Base-by-base conservation (phyloP, 2,329 filamentous ascomycete species). In the Microcyclosporella mali region DNA sequence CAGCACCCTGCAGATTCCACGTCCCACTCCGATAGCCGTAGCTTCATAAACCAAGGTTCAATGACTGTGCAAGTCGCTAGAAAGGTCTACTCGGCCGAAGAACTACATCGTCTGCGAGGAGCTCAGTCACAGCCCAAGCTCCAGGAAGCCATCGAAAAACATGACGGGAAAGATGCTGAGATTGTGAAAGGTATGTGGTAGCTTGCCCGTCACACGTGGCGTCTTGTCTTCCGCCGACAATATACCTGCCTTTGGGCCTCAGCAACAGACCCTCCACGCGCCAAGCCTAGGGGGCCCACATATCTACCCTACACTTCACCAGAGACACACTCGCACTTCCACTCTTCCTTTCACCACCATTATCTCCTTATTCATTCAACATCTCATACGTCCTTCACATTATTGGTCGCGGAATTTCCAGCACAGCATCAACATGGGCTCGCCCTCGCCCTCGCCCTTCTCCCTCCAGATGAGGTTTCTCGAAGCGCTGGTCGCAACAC, bases 61-160 rank as follows among this genome's bases (percentile, higher is more conserved):
- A n/a, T n/a, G n/a, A n/a, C n/a, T n/a, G n/a, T n/a, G n/a, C 56
- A 45, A 41, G 47, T 42, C 40, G 51, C 62, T 32, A 61, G 63
- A 38, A 58, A 60, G 40, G 60, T 63, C 32, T 65, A 65, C 51
- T 65, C 63, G 17, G 60, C 62, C 27, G 61, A 65, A 51, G 49
- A 64, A 47, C 52, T 65, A 12, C 60, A 62, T 39, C 59, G 58
- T 9, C 50, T 66, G 16, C 58, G 62, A 35, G 52, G 50, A 25
- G 57, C 60, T 7, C 56, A 52, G 14, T 65, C 61, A 9, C 57
- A 63, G 39, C 59, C 61, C 12, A 62, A 59, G 37, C 53, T 65
- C 16, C 50, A 52, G 7, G 56, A 64, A 47, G 50, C 59, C 10
- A 65, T 65, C 32, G 62, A 64, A 43, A 55, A 62, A 47, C 58